Base-by-base conservation (phyloP, 2,329 filamentous ascomycete species). In the Aspergillus neoniger region DNA sequence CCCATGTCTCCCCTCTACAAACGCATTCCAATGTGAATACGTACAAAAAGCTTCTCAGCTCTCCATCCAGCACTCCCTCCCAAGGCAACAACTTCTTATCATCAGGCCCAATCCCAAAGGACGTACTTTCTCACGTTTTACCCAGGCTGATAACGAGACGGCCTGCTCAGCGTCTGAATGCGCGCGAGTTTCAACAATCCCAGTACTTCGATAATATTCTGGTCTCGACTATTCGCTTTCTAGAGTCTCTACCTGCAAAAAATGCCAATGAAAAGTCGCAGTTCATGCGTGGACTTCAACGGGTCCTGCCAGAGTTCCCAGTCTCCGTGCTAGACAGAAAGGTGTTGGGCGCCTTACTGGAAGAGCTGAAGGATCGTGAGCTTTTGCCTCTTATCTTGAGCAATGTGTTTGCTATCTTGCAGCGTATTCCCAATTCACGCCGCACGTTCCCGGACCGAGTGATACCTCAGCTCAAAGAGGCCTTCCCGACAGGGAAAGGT, bases 131-230 rank as follows among this genome's bases (percentile, higher is more conserved):
- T 17, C 85, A 90, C 63, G 90, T 98, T 0, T 80, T 99, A 4
- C 92, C 95, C 2, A 85, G 90, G 25, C 84, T 99, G 48, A 93
- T 99, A 59, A 95, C 94, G 0, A 85, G 95, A 64, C 83, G 92
- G 58, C 92, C 95, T 2, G 92, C 92, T 3, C 91, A 96, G 73
- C 86, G 95, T 48, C 85, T 98, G 80, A 92, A 88, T 25, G 92
- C 94, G 4, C 87, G 86, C 57, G 94, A 96, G 69, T 98, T 99
- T 68, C 95, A 99, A 72, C 87, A 97, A 75, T 96, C 92, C 70
- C 88, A 91, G 66, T 99, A 96, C 74, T 99, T 99, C 73, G 92
- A 99, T 77, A 99, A 98, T 70, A 91, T 98, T 49, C 82, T 99
- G 4, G 92, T 99, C 21, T 96, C 93, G 0, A 97, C 95, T 0